Conservation (phyloP, 2,329 filamentous ascomycete genomes). For the Trichoderma harzianum region DNA sequence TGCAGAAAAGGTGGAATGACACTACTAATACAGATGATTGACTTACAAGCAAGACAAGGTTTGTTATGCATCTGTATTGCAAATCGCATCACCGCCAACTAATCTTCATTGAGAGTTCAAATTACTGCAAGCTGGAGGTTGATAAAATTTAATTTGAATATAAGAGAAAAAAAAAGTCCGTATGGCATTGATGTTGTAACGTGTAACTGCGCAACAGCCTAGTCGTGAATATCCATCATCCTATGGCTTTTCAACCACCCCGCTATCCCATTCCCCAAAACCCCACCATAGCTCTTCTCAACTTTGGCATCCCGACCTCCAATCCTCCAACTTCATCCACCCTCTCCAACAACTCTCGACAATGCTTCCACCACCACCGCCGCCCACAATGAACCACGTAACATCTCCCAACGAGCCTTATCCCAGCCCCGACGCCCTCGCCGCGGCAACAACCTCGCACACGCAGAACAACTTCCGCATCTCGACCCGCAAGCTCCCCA, state of each 20-base stretch:
- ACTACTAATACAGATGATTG: background rate
- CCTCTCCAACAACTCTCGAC: background rate
- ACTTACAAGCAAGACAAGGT: background rate
- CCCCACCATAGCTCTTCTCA: background rate
- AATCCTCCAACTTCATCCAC: background rate
- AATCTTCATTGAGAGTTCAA: background rate
- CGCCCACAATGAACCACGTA: slow-evolving; percentile 37
- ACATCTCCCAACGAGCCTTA: slow-evolving; percentile 50
- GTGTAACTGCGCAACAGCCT: background rate
- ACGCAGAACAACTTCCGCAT: slow-evolving; percentile 68
- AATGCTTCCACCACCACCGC: slow-evolving; percentile 8
- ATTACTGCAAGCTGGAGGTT: background rate
- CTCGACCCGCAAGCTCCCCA: slow-evolving; percentile 84
- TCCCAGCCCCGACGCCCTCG: slow-evolving; percentile 48
- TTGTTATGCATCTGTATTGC: background rate
- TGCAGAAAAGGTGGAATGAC: background rate
- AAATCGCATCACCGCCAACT: background rate
- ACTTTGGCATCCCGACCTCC: background rate
- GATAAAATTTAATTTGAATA: background rate
- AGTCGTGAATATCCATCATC: background rate
- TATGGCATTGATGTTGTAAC: background rate
- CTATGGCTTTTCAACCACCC: background rate
- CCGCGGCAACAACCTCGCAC: slow-evolving; percentile 54
- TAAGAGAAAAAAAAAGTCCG: background rate
- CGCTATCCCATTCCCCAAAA: background rate